Percentiles rank a stretch among this genome's conserved stretches.
These are phyloP conservation scores for Tremella mesenterica DNA, from an alignment of 768 basidiomycete genomes.

Conservation along the genomic window DNA sequence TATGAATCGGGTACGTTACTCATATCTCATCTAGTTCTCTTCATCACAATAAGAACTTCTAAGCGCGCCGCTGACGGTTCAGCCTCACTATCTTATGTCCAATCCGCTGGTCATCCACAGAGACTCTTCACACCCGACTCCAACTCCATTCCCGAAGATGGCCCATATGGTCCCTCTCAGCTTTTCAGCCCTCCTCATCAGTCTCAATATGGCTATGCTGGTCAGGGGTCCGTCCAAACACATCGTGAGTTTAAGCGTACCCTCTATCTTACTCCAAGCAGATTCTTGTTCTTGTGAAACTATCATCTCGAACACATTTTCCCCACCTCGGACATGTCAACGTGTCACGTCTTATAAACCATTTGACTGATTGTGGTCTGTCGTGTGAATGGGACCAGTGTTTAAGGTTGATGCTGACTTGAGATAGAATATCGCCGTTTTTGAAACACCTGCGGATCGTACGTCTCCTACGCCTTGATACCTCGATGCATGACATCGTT, in stretches of 20 bases:
- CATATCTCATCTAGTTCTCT: neutral
- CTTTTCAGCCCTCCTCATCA: neutral
- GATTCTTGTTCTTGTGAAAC: too few relatives aligned
- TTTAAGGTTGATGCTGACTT: neutral
- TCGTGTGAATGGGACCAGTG: neutral
- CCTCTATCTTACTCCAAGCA: neutral
- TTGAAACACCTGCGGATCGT: too few relatives aligned
- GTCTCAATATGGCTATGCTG: neutral
- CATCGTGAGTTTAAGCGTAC: neutral
- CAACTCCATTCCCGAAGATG: constrained; percentile 2
- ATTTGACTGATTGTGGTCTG: neutral
- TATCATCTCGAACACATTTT: too few relatives aligned
- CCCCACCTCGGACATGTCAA: neutral
- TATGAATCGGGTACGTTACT: constrained; percentile 19
- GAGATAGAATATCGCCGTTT: constrained; percentile 1
- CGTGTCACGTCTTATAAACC: neutral
- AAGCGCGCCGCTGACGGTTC: neutral
- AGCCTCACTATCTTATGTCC: neutral
- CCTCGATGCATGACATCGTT: too few relatives aligned
- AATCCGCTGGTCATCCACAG: neutral
- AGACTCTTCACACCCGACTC: constrained; percentile 4
- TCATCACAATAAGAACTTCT: too few relatives aligned
- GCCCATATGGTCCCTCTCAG: neutral
- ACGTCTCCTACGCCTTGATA: too few relatives aligned
- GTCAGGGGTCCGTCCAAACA: constrained; percentile 1